Evolutionary conservation across 1,284 basidiomycete species (phyloP).

Genomic region (Ustilago shanxiensis): DNA sequence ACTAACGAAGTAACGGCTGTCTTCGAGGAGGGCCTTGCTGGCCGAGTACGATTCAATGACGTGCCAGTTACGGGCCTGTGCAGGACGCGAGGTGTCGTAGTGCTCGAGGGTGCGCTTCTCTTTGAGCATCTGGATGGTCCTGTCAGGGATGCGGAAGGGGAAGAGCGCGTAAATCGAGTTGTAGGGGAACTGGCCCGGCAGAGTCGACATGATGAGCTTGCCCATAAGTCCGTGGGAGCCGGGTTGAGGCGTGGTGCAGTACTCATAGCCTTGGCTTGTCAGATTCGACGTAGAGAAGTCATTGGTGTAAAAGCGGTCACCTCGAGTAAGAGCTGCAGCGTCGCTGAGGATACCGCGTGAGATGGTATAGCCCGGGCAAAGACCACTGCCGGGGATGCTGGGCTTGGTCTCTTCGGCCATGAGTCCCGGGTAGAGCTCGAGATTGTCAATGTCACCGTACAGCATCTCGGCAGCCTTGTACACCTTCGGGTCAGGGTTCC

Average conservation of each 20-base stretch:
- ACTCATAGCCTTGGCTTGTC: constrained; percentile 72
- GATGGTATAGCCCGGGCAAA: constrained; percentile 84
- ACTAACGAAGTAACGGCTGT: constrained; percentile 38
- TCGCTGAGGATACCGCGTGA: constrained; percentile 88
- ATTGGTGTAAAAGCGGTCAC: constrained; percentile 84
- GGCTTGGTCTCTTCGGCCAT: constrained; percentile 81
- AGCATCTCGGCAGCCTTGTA: constrained; percentile 79
- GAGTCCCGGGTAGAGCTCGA: constrained; percentile 79
- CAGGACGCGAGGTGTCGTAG: constrained; percentile 71
- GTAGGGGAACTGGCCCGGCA: constrained; percentile 50
- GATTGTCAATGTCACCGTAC: constrained; percentile 75
- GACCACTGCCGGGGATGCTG: constrained; percentile 80
- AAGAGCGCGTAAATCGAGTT: constrained; percentile 54
- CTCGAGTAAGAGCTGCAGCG: constrained; percentile 85
- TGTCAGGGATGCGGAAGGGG: constrained; percentile 79
- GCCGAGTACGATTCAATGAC: constrained; percentile 44
- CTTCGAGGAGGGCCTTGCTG: constrained; percentile 42
- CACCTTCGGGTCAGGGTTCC: constrained; percentile 82
- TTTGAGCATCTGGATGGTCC: constrained; percentile 74
- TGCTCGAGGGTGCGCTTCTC: constrained; percentile 74
- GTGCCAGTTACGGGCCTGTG: constrained; percentile 33
- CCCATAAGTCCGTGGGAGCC: constrained; percentile 45
- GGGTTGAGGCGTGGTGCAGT: constrained; percentile 37
- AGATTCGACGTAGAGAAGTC: constrained; percentile 84
- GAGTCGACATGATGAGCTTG: constrained; percentile 51